Base-by-base conservation (phyloP, 2,329 filamentous ascomycete species). In the Ceratocystiopsis minuta region DNA sequence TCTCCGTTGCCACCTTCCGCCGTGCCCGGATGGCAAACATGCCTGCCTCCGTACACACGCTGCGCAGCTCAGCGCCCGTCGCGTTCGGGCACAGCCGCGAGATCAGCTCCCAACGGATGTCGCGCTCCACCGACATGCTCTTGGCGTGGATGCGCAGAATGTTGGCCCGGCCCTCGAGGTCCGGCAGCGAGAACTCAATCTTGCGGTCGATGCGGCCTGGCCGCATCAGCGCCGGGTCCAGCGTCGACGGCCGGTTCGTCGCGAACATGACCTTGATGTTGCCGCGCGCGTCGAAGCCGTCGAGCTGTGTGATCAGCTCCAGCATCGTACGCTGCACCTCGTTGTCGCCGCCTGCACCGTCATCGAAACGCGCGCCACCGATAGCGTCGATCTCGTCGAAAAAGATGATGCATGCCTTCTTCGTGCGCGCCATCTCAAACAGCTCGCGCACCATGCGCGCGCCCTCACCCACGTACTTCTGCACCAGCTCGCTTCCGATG, bases 231-330 rank as follows among this genome's bases (percentile, higher is more conserved):
- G 90, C 90, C 43, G 90, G 90, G 57, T 98, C 92, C 17, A 98
- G 70, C 2, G 85, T 93, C 51, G 98, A 92, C 51, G 98, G 96
- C 74, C 96, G 96, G 76, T 98, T 98, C 52, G 90, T 98, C n/a
- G 90, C 92, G 85, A 98, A 96, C 62, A 98, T 88, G 50, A 98
- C 90, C 70, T 98, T 98, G 63, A 98, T 88, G 59, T 98, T 90
- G 53, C 92, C 92, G 48, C 90, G 83, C 60, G 98, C 90, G 57
- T 98, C 90, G 64, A 98, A 98, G 55, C 90, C 90, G 59, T 98
- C 90, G 11, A 98, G 78, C 66, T 98, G 90, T 62, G 98, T 98
- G 39, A 98, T 79, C 43, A 98, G 75, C 57, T 98, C 90, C 60
- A 98, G 67, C 90, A 98, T 98, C 39, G 90, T 98, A 60, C 90